Evolutionary conservation across 345 rosid genomes (phyloP).

Genomic region (Euphorbia pulcherrima): DNA sequence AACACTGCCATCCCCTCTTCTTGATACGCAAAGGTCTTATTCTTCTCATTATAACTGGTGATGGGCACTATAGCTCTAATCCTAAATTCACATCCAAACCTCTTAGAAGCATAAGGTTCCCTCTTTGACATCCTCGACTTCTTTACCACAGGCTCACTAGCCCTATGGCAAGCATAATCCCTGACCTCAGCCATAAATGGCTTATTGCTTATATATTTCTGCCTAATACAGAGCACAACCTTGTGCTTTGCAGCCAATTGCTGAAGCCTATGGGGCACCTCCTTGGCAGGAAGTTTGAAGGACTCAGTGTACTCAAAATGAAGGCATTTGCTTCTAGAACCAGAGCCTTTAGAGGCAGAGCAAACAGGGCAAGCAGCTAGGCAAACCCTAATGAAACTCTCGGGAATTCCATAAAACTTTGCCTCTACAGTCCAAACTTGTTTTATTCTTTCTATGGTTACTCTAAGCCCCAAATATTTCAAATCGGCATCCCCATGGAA

Average conservation of each 20-base stretch:
- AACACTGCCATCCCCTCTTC: slow-evolving; percentile 95
- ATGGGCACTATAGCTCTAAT: slow-evolving; percentile 97
- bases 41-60: slow-evolving; percentile 89
- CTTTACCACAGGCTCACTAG: slow-evolving; percentile 86
- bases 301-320: slow-evolving; percentile 93
- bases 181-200: slow-evolving; percentile 99
- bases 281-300: slow-evolving; percentile 92
- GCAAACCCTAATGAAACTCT: slow-evolving; percentile 97
- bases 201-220: slow-evolving; percentile 93
- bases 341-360: slow-evolving; percentile 67
- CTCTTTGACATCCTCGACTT: slow-evolving; percentile 89
- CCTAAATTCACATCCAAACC: slow-evolving; percentile 95
- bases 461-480: slow-evolving; percentile 79
- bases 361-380: slow-evolving; percentile 82
- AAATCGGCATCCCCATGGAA: slow-evolving; percentile 91
- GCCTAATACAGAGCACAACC: slow-evolving; percentile 97
- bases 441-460: slow-evolving; percentile 88
- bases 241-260: slow-evolving; percentile 92
- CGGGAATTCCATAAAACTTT: slow-evolving; percentile 91
- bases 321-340: slow-evolving; percentile 70
- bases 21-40: slow-evolving; percentile 85
- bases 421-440: slow-evolving; percentile 98
- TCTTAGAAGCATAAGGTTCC: slow-evolving; percentile 93
- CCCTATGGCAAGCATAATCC: slow-evolving; percentile 99
- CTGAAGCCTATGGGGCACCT: slow-evolving; percentile 77